These are phyloP conservation scores for Russula compacta DNA, from an alignment of 768 basidiomycete genomes.

Conservation along the genomic window DNA sequence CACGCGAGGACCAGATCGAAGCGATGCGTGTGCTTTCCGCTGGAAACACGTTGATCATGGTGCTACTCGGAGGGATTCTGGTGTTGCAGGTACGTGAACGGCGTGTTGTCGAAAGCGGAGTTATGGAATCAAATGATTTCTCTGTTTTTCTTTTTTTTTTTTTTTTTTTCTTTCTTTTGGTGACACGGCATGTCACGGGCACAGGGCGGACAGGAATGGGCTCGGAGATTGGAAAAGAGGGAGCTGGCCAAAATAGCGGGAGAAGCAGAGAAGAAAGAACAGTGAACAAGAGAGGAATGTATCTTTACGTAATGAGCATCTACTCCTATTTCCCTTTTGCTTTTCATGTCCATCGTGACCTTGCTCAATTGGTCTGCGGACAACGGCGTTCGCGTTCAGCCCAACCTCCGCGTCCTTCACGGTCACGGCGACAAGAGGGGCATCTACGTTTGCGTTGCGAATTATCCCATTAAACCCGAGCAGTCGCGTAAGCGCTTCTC, in stretches of 20 bases:
- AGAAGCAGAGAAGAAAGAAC: constrained; percentile 16
- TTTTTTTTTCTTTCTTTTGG: too few species aligned
- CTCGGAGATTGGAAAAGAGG: constrained; percentile 18
- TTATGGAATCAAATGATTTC: neutral
- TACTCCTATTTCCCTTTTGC: constrained; percentile 8
- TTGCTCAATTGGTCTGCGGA: constrained; percentile 21
- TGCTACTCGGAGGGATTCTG: constrained; percentile 56
- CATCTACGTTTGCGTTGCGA: constrained; percentile 10
- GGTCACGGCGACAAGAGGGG: constrained; percentile 5
- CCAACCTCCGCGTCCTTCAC: constrained; percentile 17
- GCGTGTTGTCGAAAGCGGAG: neutral
- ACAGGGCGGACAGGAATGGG: constrained; percentile 76
- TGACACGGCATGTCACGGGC: constrained; percentile 2
- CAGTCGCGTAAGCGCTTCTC: constrained; percentile 15
- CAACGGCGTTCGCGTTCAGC: constrained; percentile 20
- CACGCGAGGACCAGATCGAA: constrained; percentile 57
- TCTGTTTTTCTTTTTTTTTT: neutral
- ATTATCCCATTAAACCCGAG: neutral
- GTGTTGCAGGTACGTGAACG: constrained; percentile 54
- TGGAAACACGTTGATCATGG: constrained; percentile 76
- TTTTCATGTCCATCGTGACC: neutral
- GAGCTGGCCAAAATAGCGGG: constrained; percentile 17
- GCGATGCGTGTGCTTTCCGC: constrained; percentile 78
- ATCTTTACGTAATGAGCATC: constrained; percentile 6
- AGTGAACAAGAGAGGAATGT: neutral